phyloP scores from a whole-genome alignment of 257 asterid genomes.

The Petunia secreta region DNA sequence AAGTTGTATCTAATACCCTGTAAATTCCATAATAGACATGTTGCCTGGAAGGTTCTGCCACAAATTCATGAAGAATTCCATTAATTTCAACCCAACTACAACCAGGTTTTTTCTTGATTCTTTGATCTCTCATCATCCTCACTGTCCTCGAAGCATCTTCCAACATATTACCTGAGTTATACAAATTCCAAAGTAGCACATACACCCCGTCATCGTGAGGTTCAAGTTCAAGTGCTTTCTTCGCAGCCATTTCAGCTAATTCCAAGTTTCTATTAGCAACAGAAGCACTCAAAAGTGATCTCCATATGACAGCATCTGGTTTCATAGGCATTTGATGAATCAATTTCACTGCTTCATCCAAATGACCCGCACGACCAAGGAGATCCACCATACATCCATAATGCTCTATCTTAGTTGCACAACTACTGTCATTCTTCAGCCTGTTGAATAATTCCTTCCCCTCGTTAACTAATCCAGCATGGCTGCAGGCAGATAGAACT shows the following conservation, averaged over 20 bases:
- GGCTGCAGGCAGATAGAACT: constrained; percentile 74
- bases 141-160: constrained; percentile 55
- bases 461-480: constrained; percentile 67
- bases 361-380: constrained; percentile 65
- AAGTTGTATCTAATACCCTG: constrained; percentile 44
- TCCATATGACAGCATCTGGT: constrained; percentile 83
- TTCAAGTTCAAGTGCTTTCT: constrained; percentile 59
- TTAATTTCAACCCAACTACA: constrained; percentile 88
- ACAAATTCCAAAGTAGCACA: constrained; percentile 61
- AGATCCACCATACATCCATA: constrained; percentile 83
- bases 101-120: constrained; percentile 81
- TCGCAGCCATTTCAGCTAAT: constrained; percentile 66
- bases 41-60: constrained; percentile 54
- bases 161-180: constrained; percentile 58
- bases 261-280: constrained; percentile 49
- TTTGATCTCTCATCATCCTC: constrained; percentile 68
- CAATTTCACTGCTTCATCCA: constrained; percentile 55
- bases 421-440: constrained; percentile 28
- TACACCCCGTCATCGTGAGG: constrained; percentile 71
- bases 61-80: constrained; percentile 75
- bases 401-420: constrained; percentile 61
- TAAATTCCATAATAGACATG: constrained; percentile 29
- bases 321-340: constrained; percentile 64
- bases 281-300: constrained; percentile 66
- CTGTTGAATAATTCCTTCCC: constrained; percentile 63